Percentiles rank a stretch among this genome's conserved stretches.
These are phyloP conservation scores for Chlamydomonas eustigma DNA, from an alignment of 139 green algal genomes.

Conservation along the genomic window DNA sequence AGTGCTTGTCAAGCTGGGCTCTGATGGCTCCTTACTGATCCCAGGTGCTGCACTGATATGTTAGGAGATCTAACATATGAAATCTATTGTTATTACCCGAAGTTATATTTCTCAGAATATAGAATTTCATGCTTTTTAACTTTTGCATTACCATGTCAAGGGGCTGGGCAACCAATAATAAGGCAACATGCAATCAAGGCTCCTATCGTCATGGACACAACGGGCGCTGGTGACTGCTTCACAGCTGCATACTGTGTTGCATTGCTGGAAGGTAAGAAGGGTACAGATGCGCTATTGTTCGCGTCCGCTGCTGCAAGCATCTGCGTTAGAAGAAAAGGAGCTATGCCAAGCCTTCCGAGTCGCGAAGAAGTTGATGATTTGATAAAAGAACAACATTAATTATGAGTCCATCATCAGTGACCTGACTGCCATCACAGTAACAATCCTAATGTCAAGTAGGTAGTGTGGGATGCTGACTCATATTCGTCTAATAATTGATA, in stretches of 20 bases:
- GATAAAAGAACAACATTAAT: neutral
- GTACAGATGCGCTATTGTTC: conserved; percentile 68
- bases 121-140: too few species aligned
- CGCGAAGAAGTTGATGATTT: conserved; percentile 20
- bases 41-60: conserved; percentile 14
- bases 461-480: too few species aligned
- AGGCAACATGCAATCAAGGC: conserved; percentile 34
- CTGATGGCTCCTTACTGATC: conserved; percentile 69
- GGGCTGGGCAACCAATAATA: conserved; percentile 22
- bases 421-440: too few species aligned
- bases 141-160: too few species aligned
- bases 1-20: conserved; percentile 87
- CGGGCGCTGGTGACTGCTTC: conserved; percentile 91
- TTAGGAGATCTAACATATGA: too few species aligned
- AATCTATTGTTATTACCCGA: too few species aligned
- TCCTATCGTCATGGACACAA: conserved; percentile 79
- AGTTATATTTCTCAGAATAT: too few species aligned
- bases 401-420: too few species aligned
- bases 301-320: conserved; percentile 60
- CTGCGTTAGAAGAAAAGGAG: conserved; percentile 59
- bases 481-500: too few species aligned
- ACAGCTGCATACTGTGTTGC: conserved; percentile 82
- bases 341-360: conserved; percentile 36
- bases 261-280: conserved; percentile 57
- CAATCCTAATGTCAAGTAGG: too few species aligned